Base-by-base conservation (phyloP, 164 flowering plant genomes). In the Vitis riparia region DNA sequence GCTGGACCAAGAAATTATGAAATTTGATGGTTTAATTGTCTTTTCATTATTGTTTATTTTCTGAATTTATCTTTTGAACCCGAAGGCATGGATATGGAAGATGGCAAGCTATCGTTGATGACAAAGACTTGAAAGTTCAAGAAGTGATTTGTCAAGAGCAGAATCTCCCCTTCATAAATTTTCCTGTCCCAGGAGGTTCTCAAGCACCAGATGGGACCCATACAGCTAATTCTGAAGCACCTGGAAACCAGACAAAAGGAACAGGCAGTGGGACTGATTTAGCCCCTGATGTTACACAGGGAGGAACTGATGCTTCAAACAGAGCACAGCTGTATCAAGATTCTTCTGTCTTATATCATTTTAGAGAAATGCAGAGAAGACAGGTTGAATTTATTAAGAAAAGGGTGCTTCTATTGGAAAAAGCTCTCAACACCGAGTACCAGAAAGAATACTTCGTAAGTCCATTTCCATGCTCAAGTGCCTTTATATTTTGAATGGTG, bases 101-200 rank as follows among this genome's bases (percentile, higher is more conserved):
- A 83, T 96, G 99, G 99, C 98, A 93, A 87, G 89, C 97, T 51
- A 91, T 96, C 80, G 87, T 92, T 71, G 99, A 96, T 69, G 99
- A 96, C 76, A 91, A 85, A 82, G 94, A 89, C 19, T 76, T 89
- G 80, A 88, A 64, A 70, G 68, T 96, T 65, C 93, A 87, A 77
- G 94, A 89, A 56, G 67, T 92, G 60, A 91, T 96, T 50, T 93
- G 95, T 79, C 87, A 86, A 68, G 98, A 93, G 76, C 83, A 83
- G 79, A 93, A 96, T 78, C 89, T 96, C 37, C 93, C 90, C 32
- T 49, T 79, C 14, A 67, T 88, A 63, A 88, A 80, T 63, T 67
- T 80, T 50, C 80, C 92, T 60, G 78, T 68, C 55, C 64, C 78
- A 51, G 96, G 91, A 72, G 78, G 77, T 71, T 48, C 74, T 68